A percentile compares a stretch with the other conserved stretches of the same genome.
Evolutionary conservation across 148 eudicot species (phyloP).

Genomic region (Amaranthus hypochondriacus): DNA sequence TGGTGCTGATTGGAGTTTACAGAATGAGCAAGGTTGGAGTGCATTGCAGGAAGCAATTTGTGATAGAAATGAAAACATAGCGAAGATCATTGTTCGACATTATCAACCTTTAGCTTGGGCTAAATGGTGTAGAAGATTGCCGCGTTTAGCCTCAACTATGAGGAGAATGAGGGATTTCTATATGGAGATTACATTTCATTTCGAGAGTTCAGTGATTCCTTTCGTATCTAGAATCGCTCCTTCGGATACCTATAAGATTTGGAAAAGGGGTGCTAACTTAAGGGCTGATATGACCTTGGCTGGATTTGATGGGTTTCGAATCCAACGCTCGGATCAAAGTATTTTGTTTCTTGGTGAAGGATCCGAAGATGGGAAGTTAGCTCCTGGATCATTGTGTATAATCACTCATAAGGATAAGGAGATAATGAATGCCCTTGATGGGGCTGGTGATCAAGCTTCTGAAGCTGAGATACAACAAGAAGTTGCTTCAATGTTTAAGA

Average conservation of each 20-base stretch:
- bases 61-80: conserved; percentile 63
- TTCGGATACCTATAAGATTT: conserved; percentile 84
- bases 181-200: conserved; percentile 89
- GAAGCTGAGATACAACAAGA: conserved; percentile 73
- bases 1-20: conserved; percentile 95
- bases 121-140: conserved; percentile 89
- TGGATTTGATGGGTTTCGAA: conserved; percentile 90
- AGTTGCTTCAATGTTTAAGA: conserved; percentile 80
- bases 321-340: conserved; percentile 86
- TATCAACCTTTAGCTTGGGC: conserved; percentile 95
- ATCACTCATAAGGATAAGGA: conserved; percentile 81
- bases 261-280: conserved; percentile 88
- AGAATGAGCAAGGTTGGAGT: conserved; percentile 93
- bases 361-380: conserved; percentile 73
- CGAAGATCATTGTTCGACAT: conserved; percentile 73
- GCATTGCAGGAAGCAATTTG: conserved; percentile 90
- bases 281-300: conserved; percentile 97
- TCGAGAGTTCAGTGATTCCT: conserved; percentile 94
- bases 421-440: conserved; percentile 79
- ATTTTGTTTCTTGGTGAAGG: conserved; percentile 90
- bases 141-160: conserved; percentile 66
- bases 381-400: conserved; percentile 76
- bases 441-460: conserved; percentile 65
- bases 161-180: conserved; percentile 84
- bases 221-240: conserved; percentile 85